Evolutionary conservation across 768 basidiomycete species (phyloP).

Genomic region (Trametes gibbosa): DNA sequence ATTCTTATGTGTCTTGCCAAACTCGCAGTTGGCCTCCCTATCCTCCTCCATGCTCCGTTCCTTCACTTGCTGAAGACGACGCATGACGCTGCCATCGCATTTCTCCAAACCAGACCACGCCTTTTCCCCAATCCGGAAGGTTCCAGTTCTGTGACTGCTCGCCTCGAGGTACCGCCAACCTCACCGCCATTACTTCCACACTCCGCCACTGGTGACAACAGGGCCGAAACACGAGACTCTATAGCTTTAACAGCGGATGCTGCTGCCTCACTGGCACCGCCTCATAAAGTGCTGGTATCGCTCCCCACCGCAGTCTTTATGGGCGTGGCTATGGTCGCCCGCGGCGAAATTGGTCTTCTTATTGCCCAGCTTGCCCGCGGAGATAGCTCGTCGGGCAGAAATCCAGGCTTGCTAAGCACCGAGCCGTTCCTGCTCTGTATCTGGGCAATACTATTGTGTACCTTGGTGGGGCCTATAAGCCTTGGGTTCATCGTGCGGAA

Average conservation of each 20-base stretch:
- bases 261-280: not conserved
- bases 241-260: not conserved
- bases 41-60: slow-evolving; percentile 30
- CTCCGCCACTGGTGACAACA: not conserved
- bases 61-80: not conserved
- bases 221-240: not conserved
- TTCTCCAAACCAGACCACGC: not conserved
- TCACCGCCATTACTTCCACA: no score
- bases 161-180: no score
- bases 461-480: slow-evolving; percentile 36
- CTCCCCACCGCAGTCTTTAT: slow-evolving; percentile 22
- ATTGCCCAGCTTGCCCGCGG: slow-evolving; percentile 45
- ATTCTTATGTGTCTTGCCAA: slow-evolving; percentile 58
- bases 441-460: slow-evolving; percentile 47
- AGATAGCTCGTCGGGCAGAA: not conserved
- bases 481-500: slow-evolving; percentile 23
- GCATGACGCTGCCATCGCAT: no score
- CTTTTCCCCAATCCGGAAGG: not conserved
- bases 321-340: slow-evolving; percentile 55
- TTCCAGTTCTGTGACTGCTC: no score
- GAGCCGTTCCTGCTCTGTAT: slow-evolving; percentile 41
- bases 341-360: slow-evolving; percentile 68
- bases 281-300: not conserved
- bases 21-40: slow-evolving; percentile 44
- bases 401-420: slow-evolving; percentile 30